Evolutionary conservation across 805 yeast genomes (phyloP), one percentile per base, ranked within the genome.

Genomic region (Lipomyces yamanashiensis): DNA sequence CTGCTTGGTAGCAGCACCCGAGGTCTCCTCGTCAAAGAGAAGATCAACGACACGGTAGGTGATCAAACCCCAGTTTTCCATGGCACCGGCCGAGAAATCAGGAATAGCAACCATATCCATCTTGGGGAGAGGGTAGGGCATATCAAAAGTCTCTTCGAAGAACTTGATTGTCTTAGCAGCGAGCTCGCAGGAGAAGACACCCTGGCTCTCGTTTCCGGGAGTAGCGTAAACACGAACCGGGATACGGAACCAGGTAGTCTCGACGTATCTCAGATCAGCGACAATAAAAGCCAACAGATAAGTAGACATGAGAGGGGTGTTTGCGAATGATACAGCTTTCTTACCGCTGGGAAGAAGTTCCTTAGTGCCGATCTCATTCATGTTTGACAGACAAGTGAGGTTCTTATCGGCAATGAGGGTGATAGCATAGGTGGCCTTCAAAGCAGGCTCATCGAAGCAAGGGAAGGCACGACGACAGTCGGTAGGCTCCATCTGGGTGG

Each of bases 41-140:
- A 86, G 72, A 44, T 85, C 88, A 23, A 84, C 83, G 7, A 84
- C 80, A 71, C 87, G 87, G 77, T 83, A 89, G 71, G 82, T 88
- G 76, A 90, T 84, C 56, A 90, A 78, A 34, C 96, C 96, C 90
- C 92, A 90, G 78, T 90, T 90, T 77, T 90, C 96, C 96, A 90
- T 90, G 23, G 96, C 96, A 70, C 90, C 90, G 62, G 91, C 92
- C 39, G 89, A 84, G 73, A 87, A 88, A 57, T 88, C 85, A 69
- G 90, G 92, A 62, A 90, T 87, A 2, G 92, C 92, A 44, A 90
- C 78, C 76, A 89, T 79, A 73, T 90, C 96, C 74, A 89, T 78
- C 76, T 90, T 90, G 51, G 96, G 93, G 70, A 90, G 80, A 23
- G 96, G 95, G 72, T 88, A 90, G 56, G 85, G 84, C 70, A 87